phyloP scores from a whole-genome alignment of 208 protist genomes.

The Trypanosoma lewisi region DNA sequence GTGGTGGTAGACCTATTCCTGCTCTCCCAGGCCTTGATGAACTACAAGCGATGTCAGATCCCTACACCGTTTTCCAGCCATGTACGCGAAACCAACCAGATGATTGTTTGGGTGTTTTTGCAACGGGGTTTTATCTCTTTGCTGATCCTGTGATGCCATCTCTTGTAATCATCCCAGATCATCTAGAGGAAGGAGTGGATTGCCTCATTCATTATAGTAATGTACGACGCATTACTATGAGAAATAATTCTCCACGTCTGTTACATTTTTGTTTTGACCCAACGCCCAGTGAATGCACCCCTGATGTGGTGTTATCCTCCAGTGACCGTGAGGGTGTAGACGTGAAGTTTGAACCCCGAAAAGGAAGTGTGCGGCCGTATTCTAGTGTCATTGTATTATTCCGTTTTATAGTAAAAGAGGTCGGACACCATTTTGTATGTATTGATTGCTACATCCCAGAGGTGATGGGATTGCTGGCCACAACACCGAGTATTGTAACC shows the following conservation, averaged over 20 bases:
- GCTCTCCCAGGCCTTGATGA: constrained; percentile 12
- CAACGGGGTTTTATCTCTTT: constrained; percentile 75
- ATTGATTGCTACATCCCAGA: constrained; percentile 76
- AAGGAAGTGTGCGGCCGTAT: constrained; percentile 52
- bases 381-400: constrained; percentile 47
- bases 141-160: constrained; percentile 57
- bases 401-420: constrained; percentile 54
- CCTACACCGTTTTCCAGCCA: constrained; percentile 39
- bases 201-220: constrained; percentile 69
- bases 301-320: constrained; percentile 30
- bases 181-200: constrained; percentile 74
- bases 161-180: constrained; percentile 54
- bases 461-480: constrained; percentile 26
- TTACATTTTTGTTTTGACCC: constrained; percentile 80
- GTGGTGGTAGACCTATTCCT: constrained; percentile 13
- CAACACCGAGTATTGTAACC: not conserved
- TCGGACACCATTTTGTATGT: constrained; percentile 43
- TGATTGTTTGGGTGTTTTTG: constrained; percentile 42
- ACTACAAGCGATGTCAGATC: constrained; percentile 26
- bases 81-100: constrained; percentile 17
- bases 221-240: constrained; percentile 66
- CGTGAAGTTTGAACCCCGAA: constrained; percentile 62
- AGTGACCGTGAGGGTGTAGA: constrained; percentile 33
- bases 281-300: constrained; percentile 37
- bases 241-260: constrained; percentile 63